Base-by-base conservation (phyloP, 1,139 yeast species). In the Pichia sp. region DNA sequence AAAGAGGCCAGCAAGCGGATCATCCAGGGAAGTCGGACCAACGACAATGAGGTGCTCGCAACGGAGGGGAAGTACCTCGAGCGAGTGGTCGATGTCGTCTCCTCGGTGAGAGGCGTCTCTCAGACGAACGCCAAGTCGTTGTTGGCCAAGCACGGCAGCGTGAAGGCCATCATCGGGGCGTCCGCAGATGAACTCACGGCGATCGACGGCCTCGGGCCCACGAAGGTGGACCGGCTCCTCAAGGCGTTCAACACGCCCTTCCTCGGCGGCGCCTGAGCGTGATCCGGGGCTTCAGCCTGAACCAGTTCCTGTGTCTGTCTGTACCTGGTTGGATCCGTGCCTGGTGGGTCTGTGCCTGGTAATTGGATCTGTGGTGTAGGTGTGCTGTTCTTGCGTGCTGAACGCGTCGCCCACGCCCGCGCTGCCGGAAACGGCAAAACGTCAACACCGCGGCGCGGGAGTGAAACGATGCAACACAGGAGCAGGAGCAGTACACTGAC, bases 101-200 rank as follows among this genome's bases (percentile, higher is more conserved):
- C 80, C 2, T 59, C 68, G 1, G 63, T 76, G 4, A 63, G 65
- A 31, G 63, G 72, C 28, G 64, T 76, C 25, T 75, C 74, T 51
- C 74, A 74, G 52, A 73, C 79, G 0, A 79, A 76, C 48, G 75
- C 75, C 15, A 35, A 44, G n/a, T 26, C 39, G 21, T 53, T 74
- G 41, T 56, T 75, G 31, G 75, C 78, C 9, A 71, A 72, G 45
- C 72, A 66, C 48, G 72, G 71, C 33, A 66, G 69, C 4, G 62
- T 75, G 30, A 63, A 63, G 37, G 61, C 64, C 19, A 61, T 75
- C 20, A 52, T 56, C 17, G 42, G 38, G 9, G 51, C 56, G 2
- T 52, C 47, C 20, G 56, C 55, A n/a, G 52, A 43, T 5, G 51
- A 46, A 4, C 42, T 59, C 24, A 47, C 42, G 7, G 54, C 51